Evolutionary conservation across 2,329 filamentous ascomycete genomes (phyloP), one percentile per base, ranked within the genome.

Genomic region (Endothia cerciana): DNA sequence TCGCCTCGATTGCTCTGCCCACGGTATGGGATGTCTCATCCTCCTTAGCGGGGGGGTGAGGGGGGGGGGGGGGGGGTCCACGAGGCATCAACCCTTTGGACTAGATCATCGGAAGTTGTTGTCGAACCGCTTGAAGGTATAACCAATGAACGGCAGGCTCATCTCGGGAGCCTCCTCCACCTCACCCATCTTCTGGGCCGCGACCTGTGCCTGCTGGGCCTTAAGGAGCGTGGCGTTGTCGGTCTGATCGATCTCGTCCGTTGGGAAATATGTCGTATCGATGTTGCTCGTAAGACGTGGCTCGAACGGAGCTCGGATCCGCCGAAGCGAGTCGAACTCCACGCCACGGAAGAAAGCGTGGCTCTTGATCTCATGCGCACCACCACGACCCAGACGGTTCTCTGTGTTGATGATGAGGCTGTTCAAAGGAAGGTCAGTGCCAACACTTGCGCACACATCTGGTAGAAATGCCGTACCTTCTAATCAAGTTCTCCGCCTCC

Each of bases 231-330:
- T 95, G 64, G 91, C 93, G 70, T 93, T 97, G 77, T 97, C 94
- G 64, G 93, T 94, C 82, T 98, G 94, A 73, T 97, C 93, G 75
- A 99, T 97, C 79, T 99, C 95, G 75, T 99, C 95, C 62, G 93
- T 97, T 11, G 95, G 95, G 88, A 99, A 99, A 83, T 99, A 98
- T 57, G 94, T 94, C 25, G 95, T 97, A 76, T 99, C 95, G 73
- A 97, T 91, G 77, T 95, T 95, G 69, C 93, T 97, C 68, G 91
- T 91, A 70, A 99, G 84, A 74, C 93, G 93, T 2, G 95, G 95
- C 81, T 98, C 94, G 76, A 99, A 99, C 0, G 95, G 95, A 66
- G 95, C 95, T 45, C 94, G 91, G 74, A 99, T 98, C 68, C 91
- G 89, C 70, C 95, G 92, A 71, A 99, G 85, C 72, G 91, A 92